Conservation (phyloP, 2,329 filamentous ascomycete genomes). For the Penicillium rolfsii region DNA sequence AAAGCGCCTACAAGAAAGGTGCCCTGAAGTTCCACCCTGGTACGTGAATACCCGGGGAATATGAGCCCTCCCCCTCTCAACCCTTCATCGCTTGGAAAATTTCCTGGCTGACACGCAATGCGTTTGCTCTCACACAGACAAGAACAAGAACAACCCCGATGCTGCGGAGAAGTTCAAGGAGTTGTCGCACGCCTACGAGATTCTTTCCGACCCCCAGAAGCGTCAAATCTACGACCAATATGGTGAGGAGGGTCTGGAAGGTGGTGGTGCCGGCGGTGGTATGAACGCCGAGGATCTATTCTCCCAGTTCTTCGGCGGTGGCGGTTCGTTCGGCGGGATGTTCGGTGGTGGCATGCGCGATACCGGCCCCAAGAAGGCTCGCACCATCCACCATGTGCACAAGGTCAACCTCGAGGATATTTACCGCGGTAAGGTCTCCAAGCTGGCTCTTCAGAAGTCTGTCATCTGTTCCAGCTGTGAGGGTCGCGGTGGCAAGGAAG, state of each 20-base stretch:
- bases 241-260: slow-evolving; percentile 92
- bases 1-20: slow-evolving; percentile 92
- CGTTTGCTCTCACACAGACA: slow-evolving; percentile 63
- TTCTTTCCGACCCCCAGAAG: slow-evolving; percentile 90
- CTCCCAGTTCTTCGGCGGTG: slow-evolving; percentile 90
- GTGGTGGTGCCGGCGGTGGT: slow-evolving; percentile 76
- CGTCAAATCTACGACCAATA: slow-evolving; percentile 93
- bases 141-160: slow-evolving; percentile 91
- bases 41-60: slow-evolving; percentile 57
- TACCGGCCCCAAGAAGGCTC: slow-evolving; percentile 83
- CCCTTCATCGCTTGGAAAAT: background rate
- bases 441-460: slow-evolving; percentile 94
- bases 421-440: slow-evolving; percentile 96
- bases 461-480: slow-evolving; percentile 96
- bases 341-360: slow-evolving; percentile 78
- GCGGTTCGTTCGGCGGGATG: slow-evolving; percentile 74
- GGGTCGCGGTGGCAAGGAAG: slow-evolving; percentile 93
- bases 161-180: slow-evolving; percentile 99
- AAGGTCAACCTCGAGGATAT: slow-evolving; percentile 98
- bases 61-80: background rate
- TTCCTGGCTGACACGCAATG: slow-evolving; percentile 2
- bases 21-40: slow-evolving; percentile 87
- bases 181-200: slow-evolving; percentile 91
- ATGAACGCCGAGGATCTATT: slow-evolving; percentile 98
- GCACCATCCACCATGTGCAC: slow-evolving; percentile 97